Base-by-base conservation (phyloP, 2,329 filamentous ascomycete genomes). In the Claviceps paspali region DNA sequence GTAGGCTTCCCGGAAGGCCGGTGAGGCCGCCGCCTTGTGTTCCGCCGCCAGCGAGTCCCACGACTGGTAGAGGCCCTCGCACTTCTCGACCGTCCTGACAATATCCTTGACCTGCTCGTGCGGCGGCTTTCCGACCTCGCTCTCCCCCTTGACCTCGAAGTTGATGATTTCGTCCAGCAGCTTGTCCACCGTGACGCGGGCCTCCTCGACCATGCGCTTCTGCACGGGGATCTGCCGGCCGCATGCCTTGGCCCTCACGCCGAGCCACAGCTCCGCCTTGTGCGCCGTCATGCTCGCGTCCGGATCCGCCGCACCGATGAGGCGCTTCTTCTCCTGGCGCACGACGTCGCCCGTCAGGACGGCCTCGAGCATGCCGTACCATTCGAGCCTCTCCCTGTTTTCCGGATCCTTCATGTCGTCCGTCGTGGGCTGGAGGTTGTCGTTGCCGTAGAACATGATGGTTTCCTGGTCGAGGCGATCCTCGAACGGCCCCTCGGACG, bases 281-380 rank as follows among this genome's bases (percentile, higher is more conserved):
- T 86, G 76, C 32, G 84, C 82, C 34, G 72, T 67, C 45, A 72
- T 72, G 38, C 67, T 69, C 7, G 62, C 54, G 42, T 70, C 63
- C 46, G 69, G 66, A 37, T 79, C 75, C 10, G 68, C 66, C 4
- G 83, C 79, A 32, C 85, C 87, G 47, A 92, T 91, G 51, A 98
- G 60, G 31, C 91, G 77, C 58, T 94, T 93, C 68, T 98, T 98
- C 62, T 98, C 91, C 58, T 98, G 91, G 50, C 85, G 84, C 40
- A 98, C 88, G 7, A 98, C 91, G 56, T 98, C 91, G 46, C 91
- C 91, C 1, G 87, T 95, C 47, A 98, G 64, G 4, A 98, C 91
- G 11, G 88, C 92, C 41, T 88, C 84, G 39, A 98, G 64, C 91
- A 98, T 98, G 3, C 85, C 85, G 60, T 98, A 87, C 91, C 91